Evolutionary conservation across 2,329 filamentous ascomycete genomes (phyloP).

Genomic region (Fusarium torreyae): DNA sequence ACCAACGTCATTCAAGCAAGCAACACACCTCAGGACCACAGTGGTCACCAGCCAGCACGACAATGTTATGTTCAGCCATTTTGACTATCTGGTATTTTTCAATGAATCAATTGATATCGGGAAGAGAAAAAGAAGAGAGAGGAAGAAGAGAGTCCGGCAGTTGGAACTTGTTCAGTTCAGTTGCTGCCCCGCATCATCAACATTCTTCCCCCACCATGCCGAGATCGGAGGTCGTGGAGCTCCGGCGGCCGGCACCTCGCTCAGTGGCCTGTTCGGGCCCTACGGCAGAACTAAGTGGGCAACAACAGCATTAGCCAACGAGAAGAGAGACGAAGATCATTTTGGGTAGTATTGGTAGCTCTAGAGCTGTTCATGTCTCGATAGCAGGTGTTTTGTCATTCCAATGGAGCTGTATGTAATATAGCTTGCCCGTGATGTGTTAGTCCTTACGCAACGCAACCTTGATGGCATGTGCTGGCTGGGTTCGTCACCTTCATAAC

Average conservation of each 20-base stretch:
- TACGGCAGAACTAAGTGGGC: conserved; percentile 38
- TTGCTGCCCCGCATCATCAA: conserved; percentile 47
- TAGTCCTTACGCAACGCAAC: neutral
- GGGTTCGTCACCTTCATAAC: neutral
- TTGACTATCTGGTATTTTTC: conserved; percentile 3
- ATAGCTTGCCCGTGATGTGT: neutral
- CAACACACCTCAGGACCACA: conserved; percentile 83
- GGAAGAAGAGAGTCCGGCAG: conserved; percentile 18
- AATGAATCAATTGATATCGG: neutral
- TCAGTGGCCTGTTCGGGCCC: conserved; percentile 42
- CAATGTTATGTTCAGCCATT: conserved; percentile 83
- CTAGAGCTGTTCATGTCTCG: conserved; percentile 7
- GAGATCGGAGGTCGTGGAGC: conserved; percentile 54
- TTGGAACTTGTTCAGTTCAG: conserved; percentile 27
- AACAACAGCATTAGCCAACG: conserved; percentile 39
- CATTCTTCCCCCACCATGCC: conserved; percentile 54
- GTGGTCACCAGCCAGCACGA: conserved; percentile 87
- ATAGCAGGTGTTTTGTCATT: neutral
- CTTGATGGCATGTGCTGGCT: conserved; percentile 6
- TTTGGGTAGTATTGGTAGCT: conserved; percentile 33
- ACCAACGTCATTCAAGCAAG: conserved; percentile 16
- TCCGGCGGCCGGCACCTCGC: conserved; percentile 34
- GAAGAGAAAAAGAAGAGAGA: conserved; percentile 4
- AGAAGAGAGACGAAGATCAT: conserved; percentile 35
- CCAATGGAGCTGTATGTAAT: neutral